Base-by-base conservation (phyloP, 352 stramenopile species). In the Phytophthora pistaciae region DNA sequence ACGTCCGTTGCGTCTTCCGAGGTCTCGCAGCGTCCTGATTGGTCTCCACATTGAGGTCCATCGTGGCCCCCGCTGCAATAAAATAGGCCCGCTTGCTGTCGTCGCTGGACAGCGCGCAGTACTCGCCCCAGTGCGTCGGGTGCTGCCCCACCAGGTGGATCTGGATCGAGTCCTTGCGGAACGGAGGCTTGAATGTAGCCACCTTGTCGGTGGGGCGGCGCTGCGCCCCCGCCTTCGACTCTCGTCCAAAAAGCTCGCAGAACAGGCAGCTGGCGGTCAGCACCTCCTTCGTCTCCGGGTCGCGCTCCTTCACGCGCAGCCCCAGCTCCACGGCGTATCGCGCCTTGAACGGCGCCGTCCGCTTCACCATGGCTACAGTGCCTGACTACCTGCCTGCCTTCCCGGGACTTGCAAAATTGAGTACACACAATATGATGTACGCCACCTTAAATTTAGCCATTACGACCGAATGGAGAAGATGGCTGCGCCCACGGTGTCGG, bases 111-210 rank as follows among this genome's bases (percentile, higher is more conserved):
- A 82, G 67, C 0, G 76, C 61, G 5, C 82, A 79, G 64, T 91
- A 91, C 56, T 72, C 63, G 2, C 53, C 53, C 85, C 85, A 92
- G 16, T 75, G 74, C 21, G 31, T 52, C 33, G 83, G 67, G 56
- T 92, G 85, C 67, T 92, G 83, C 59, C 81, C 68, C 14, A 60
- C 42, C 52, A 84, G 69, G 80, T 92, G 85, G 66, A 90, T 78
- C 68, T 84, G 54, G 65, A 91, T 90, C 70, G 85, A 76, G 67
- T 92, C 84, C 56, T 85, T 89, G 49, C 83, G 83, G 72, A 92
- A 92, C 25, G 78, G 75, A 52, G 67, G 66, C 64, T 87, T 88
- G 57, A 91, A 91, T 10, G 81, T 75, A 42, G 87, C 87, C 65
- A 91, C 78, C 65, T 92, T 91, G 50, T 78, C 75, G 4, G 79